Percentiles rank a stretch among this genome's conserved stretches.
These are phyloP conservation scores for Boletus speciosus DNA, from an alignment of 768 basidiomycete genomes.

Conservation along the genomic window DNA sequence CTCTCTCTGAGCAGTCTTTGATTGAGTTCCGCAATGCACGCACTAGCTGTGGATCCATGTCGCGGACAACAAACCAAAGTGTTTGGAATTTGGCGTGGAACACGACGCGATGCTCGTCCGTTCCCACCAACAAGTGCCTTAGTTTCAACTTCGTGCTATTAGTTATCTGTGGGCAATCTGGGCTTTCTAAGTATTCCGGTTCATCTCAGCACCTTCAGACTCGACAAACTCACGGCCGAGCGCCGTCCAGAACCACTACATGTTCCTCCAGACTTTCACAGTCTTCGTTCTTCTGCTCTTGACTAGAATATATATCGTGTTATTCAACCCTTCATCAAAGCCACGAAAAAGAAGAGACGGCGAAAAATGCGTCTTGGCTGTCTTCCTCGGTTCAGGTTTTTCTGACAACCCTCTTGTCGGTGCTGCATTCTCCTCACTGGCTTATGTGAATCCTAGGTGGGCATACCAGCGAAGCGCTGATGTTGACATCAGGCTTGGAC, in stretches of 20 bases:
- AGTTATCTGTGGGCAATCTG: no score
- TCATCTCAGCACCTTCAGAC: neutral
- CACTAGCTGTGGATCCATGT: slow-evolving; percentile 50
- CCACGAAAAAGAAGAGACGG: slow-evolving; percentile 8
- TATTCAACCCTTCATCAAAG: slow-evolving; percentile 12
- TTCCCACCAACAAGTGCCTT: slow-evolving; percentile 7
- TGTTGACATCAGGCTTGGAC: slow-evolving; percentile 68
- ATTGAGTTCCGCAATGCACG: slow-evolving; percentile 58
- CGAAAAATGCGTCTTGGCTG: slow-evolving; percentile 54
- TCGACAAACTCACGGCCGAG: neutral
- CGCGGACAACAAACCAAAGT: neutral
- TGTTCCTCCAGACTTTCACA: slow-evolving; percentile 11
- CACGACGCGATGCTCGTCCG: neutral
- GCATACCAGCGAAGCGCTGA: slow-evolving; percentile 85
- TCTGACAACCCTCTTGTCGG: slow-evolving; percentile 8
- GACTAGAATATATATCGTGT: slow-evolving; percentile 17
- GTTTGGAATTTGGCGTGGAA: neutral
- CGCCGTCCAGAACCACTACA: neutral
- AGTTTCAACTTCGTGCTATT: neutral
- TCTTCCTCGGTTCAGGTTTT: slow-evolving; percentile 92
- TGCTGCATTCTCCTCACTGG: neutral
- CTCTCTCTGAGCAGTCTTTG: slow-evolving; percentile 71
- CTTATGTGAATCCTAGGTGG: slow-evolving; percentile 58
- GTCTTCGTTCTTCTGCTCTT: slow-evolving; percentile 13
- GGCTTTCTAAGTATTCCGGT: neutral